A percentile compares a stretch with the other conserved stretches of the same genome.
These are phyloP conservation scores for Bothriochloa decipiens DNA, from an alignment of 176 grass and related monocot species.

Conservation along the genomic window DNA sequence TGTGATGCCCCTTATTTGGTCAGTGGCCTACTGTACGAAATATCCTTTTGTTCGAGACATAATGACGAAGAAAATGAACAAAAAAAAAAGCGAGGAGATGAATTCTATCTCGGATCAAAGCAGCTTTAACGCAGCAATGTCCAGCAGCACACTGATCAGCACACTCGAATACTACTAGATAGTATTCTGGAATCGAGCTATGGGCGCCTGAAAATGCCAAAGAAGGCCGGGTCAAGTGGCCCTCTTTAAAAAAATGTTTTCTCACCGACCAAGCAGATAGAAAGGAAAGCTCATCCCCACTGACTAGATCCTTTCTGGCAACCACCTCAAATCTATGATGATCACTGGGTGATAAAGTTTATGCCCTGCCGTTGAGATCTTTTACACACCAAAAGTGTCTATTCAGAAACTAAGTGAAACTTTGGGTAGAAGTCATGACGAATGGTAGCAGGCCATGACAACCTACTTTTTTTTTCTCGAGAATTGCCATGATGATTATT, in stretches of 20 bases:
- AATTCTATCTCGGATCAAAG: neutral
- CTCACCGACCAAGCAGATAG: constrained; percentile 15
- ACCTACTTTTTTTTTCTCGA: neutral
- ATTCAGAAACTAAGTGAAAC: neutral
- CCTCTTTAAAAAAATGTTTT: no score
- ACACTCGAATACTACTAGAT: no score
- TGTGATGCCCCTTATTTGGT: neutral
- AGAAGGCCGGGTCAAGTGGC: no score
- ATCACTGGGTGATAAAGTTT: constrained; percentile 4
- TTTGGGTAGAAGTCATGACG: neutral
- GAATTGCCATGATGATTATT: neutral
- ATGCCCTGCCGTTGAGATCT: neutral
- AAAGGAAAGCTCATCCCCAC: constrained; percentile 28
- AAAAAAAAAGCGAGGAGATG: neutral
- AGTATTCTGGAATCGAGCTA: neutral
- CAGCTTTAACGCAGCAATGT: neutral
- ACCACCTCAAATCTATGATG: constrained; percentile 29
- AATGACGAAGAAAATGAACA: neutral
- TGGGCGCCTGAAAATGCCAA: neutral
- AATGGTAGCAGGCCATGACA: neutral
- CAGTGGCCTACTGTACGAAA: neutral
- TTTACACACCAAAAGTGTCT: neutral
- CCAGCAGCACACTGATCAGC: no score
- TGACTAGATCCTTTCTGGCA: constrained; percentile 27
- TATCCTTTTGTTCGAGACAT: neutral